Percentiles rank a stretch among this genome's conserved stretches.
Evolutionary conservation across 2,329 filamentous ascomycete genomes (phyloP).

Genomic region (Aspergillus versicolor): DNA sequence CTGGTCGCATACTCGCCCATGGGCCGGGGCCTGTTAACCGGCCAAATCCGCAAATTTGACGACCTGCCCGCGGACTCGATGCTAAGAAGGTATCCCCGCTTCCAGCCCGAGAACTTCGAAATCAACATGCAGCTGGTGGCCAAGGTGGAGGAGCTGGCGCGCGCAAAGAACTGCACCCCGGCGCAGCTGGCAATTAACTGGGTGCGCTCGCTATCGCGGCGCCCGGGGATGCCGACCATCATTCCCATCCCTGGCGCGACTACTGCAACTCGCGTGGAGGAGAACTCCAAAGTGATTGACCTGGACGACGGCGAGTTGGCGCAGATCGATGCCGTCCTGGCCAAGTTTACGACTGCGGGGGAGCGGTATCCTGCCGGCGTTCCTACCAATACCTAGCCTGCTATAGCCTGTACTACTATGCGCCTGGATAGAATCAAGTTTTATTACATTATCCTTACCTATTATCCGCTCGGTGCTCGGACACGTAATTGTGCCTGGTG

Average conservation of each 20-base stretch:
- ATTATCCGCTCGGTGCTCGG: too few species aligned
- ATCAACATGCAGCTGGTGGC: conserved; percentile 52
- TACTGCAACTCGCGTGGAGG: conserved; percentile 36
- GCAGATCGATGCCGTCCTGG: conserved; percentile 53
- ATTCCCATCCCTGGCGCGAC: conserved; percentile 41
- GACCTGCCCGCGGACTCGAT: conserved; percentile 52
- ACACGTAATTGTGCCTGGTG: not conserved
- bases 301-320: conserved; percentile 39
- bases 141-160: conserved; percentile 46
- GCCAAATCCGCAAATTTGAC: conserved; percentile 45
- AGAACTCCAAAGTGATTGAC: conserved; percentile 35
- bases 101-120: conserved; percentile 51
- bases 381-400: not conserved
- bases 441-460: too few species aligned
- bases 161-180: conserved; percentile 44
- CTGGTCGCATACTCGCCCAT: conserved; percentile 72
- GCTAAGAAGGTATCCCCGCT: conserved; percentile 47
- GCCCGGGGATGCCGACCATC: conserved; percentile 44
- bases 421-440: too few species aligned
- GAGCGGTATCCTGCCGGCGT: conserved; percentile 22
- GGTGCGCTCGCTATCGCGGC: conserved; percentile 45
- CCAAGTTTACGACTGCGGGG: conserved; percentile 42
- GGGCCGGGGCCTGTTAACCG: conserved; percentile 56
- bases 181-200: conserved; percentile 52
- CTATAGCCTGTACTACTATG: too few species aligned